Conservation (phyloP, 2,329 filamentous ascomycete genomes). For the Neurospora sp. region DNA sequence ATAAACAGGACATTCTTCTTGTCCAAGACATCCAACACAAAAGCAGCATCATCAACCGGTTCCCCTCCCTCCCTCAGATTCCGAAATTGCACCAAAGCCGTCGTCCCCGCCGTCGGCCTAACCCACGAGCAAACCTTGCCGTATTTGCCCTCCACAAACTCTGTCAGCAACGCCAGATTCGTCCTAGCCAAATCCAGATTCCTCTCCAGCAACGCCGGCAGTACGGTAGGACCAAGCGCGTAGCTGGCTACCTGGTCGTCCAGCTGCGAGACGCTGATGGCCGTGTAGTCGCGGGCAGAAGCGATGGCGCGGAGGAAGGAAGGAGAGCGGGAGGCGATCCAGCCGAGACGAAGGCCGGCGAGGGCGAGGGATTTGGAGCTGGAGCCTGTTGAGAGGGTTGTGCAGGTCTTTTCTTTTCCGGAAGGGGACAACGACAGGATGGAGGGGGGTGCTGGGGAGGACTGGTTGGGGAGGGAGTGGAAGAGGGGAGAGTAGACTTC, state of each 20-base stretch:
- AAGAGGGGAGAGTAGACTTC: constrained; percentile 82
- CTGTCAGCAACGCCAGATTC: constrained; percentile 57
- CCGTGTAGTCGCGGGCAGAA: constrained; percentile 68
- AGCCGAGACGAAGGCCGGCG: constrained; percentile 73
- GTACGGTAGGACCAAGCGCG: constrained; percentile 48
- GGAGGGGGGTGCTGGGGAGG: constrained; percentile 47
- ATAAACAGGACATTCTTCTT: constrained; percentile 65
- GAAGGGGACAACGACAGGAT: constrained; percentile 45
- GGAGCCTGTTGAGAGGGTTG: constrained; percentile 53
- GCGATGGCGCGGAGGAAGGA: constrained; percentile 55
- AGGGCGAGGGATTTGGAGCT: constrained; percentile 81
- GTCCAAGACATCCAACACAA: constrained; percentile 59
- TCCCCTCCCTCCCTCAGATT: constrained; percentile 35
- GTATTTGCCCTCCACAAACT: constrained; percentile 53
- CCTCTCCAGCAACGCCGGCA: constrained; percentile 27
- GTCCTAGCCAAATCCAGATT: constrained; percentile 58
- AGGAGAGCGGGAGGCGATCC: constrained; percentile 61
- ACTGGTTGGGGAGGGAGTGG: constrained; percentile 47
- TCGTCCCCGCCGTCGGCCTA: constrained; percentile 70
- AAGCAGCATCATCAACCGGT: constrained; percentile 60
- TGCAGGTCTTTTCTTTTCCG: no score
- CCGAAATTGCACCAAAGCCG: constrained; percentile 62
- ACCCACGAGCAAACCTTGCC: constrained; percentile 57
- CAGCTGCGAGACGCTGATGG: constrained; percentile 74
- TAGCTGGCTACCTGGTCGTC: constrained; percentile 72